Base-by-base conservation (phyloP, 768 basidiomycete genomes). In the Tylopilus sp. region DNA sequence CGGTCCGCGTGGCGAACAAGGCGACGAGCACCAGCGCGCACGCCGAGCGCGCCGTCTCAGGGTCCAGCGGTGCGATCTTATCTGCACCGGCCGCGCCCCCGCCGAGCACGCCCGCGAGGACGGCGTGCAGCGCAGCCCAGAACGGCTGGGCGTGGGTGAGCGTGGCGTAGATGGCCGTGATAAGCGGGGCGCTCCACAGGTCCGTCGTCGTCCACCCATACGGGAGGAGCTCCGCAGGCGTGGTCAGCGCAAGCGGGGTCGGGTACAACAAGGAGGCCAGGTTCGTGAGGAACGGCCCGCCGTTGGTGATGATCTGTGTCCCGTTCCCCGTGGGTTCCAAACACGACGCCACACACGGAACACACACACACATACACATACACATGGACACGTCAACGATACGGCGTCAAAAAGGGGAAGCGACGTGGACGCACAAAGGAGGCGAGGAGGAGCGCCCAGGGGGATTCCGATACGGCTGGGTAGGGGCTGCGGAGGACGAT, bases 151-250 rank as follows among this genome's bases (percentile, higher is more conserved):
- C 85, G 56, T 93, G 90, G 9, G 91, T 93, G 46, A 94, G 77
- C 51, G 84, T 79, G 47, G 92, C 84, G 63, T 90, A 94, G 10
- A 94, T 64, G 1, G 75, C 87, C 11, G 91, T 91, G 59, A 85
- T 71, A 57, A 85, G 70, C 7, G 91, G 85, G 9, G 93, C 91
- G 67, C 81, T 81, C 92, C 93, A 95, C 26, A 93, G 67, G 64
- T 95, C 94, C 0, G 82, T 79, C 21, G 83, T 81, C 39, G 83
- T 86, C 93, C 93, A 95, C 12, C 94, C 94, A 51, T 86, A 86
- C 0, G 89, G 79, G 47, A 76, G 75, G 8, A 97, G 76, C 65
- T 95, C 93, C 0, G 84, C 76, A 1, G 94, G 93, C 0, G 91
- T 92, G 30, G 82, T 74, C 20, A 94, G 67, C 6, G 78, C 62